Evolutionary conservation across 345 rosid species (phyloP), one percentile per base, ranked within the genome.

Genomic region (Dipteronia dyeriana): DNA sequence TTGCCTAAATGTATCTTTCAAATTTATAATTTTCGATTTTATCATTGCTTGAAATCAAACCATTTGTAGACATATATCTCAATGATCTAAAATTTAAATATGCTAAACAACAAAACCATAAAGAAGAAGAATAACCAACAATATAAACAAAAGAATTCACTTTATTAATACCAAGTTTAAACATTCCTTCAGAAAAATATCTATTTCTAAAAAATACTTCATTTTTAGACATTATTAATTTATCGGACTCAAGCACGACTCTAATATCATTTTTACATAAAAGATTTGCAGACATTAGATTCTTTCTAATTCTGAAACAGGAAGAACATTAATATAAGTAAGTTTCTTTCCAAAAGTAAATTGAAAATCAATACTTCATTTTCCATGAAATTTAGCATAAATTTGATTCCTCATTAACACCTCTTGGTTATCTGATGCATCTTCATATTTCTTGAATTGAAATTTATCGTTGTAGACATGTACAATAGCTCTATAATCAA

Each of bases 191-290:
- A 47, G 2, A 47, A 0, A 4, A 2, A 47, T 47, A 47, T 10
- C 53, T 2, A 0, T 29, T 66, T 34, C 4, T 0, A 6, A 31
- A 16, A 66, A 66, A 16, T 13, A 66, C 23, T 11, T 8, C 1
- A 66, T 66, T 66, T 19, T 66, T 66, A 6, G 7, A 66, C 10
- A 34, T 7, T 38, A 66, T 34, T 66, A 66, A 66, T 66, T 68
- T 68, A 9, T 68, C 4, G 6, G 54, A 41, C 71, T 68, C 16
- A 9, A 68, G 7, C 5, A 45, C 34, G 4, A 23, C 34, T 68
- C 45, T 68, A 12, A 68, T 41, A 20, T 1, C 26, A 1, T 7
- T 45, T 13, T 68, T 20, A 20, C 19, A 47, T 43, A 20, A 66
- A 8, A 66, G 13, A 38, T 38, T 66, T 66, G 8, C 56, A 5